Evolutionary conservation across 768 basidiomycete species (phyloP).

Genomic region (Chalciporus piperatus): DNA sequence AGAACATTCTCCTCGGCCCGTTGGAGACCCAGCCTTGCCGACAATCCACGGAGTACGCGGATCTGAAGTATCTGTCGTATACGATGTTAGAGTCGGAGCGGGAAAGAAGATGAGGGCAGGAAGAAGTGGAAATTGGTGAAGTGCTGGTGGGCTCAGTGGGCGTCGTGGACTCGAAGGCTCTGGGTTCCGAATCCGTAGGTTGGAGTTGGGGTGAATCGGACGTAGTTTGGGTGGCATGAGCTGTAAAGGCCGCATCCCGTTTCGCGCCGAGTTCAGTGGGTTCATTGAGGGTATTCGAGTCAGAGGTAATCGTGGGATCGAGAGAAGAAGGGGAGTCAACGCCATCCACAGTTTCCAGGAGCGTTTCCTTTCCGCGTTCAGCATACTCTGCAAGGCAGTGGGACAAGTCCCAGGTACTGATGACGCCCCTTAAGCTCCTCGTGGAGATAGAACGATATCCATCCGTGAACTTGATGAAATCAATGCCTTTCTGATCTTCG

Average conservation of each 20-base stretch:
- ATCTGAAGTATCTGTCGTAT: constrained; percentile 14
- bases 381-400: constrained; percentile 9
- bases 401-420: constrained; percentile 16
- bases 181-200: background rate
- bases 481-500: constrained; percentile 1
- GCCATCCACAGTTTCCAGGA: background rate
- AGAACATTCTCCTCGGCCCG: constrained; percentile 13
- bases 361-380: background rate
- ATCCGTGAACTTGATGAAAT: constrained; percentile 12
- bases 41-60: constrained; percentile 11
- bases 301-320: background rate
- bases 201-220: background rate
- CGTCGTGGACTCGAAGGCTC: no score
- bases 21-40: constrained; percentile 15
- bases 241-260: background rate
- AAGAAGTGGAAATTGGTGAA: background rate
- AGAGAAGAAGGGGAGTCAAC: background rate
- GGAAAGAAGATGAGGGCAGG: constrained; percentile 13
- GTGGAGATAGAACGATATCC: constrained; percentile 6
- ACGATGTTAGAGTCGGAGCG: constrained; percentile 9
- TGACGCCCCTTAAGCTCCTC: constrained; percentile 12
- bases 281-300: background rate
- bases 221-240: background rate
- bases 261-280: background rate
- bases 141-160: background rate